These are phyloP conservation scores for Kockovaella imperatae DNA, from an alignment of 768 basidiomycete genomes.

Conservation along the genomic window DNA sequence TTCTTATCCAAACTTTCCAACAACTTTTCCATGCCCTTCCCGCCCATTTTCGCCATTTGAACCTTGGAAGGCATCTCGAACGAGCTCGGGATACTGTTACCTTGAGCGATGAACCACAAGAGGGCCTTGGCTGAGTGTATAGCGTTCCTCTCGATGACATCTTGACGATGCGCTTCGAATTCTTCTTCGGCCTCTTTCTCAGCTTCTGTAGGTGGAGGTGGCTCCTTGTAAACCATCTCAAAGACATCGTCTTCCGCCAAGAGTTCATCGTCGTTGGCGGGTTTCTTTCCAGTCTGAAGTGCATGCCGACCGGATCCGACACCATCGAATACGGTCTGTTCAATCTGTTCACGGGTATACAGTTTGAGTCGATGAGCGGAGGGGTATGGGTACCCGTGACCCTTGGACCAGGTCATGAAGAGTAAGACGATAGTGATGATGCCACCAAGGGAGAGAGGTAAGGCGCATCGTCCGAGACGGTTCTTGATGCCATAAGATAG, in stretches of 20 bases:
- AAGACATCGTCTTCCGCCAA: conserved; percentile 38
- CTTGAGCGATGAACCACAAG: conserved; percentile 39
- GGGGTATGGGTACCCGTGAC: no score
- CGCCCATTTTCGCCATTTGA: conserved; percentile 19
- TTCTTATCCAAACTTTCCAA: conserved; percentile 29
- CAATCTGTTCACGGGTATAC: no score
- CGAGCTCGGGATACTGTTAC: conserved; percentile 28
- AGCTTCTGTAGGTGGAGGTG: conserved; percentile 15
- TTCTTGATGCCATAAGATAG: conserved; percentile 25
- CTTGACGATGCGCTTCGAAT: conserved; percentile 11
- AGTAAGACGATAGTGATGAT: conserved; percentile 14
- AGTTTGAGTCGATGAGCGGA: no score
- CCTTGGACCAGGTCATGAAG: conserved; percentile 11
- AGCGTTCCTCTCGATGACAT: conserved; percentile 25
- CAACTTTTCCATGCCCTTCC: conserved; percentile 25
- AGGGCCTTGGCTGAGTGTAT: conserved; percentile 27
- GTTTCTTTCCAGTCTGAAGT: conserved; percentile 12
- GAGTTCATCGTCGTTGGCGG: conserved; percentile 35
- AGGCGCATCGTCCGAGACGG: conserved; percentile 11
- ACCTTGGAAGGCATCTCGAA: conserved; percentile 26
- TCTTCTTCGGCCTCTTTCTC: conserved; percentile 19
- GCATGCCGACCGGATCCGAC: no score
- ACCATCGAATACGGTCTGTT: no score
- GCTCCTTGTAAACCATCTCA: conserved; percentile 26
- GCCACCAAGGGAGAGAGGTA: conserved; percentile 15